phyloP scores from a whole-genome alignment of 208 protist genomes.

The Angomonas desouzai region DNA sequence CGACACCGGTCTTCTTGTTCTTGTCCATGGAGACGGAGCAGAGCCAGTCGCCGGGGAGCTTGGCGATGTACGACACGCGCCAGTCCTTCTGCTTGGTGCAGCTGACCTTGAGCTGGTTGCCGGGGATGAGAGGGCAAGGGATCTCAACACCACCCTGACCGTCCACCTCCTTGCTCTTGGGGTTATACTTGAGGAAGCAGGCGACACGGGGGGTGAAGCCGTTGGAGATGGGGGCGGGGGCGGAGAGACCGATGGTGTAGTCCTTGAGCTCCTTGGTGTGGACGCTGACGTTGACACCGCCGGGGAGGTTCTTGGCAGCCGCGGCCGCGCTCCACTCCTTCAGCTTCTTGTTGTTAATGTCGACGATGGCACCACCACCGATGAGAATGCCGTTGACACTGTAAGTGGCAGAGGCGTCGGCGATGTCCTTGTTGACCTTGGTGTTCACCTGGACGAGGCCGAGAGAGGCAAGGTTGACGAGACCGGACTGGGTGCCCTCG shows the following conservation, averaged over 20 bases:
- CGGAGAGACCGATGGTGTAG: constrained; percentile 10
- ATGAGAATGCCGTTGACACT: constrained; percentile 35
- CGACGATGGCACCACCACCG: constrained; percentile 22
- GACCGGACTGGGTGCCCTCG: constrained; percentile 43
- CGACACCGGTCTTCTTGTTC: constrained; percentile 53
- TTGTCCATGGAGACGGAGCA: constrained; percentile 57
- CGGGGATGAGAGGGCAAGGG: constrained; percentile 45
- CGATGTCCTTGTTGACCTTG: constrained; percentile 15
- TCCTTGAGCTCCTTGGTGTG: not conserved
- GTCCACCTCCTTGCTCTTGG: constrained; percentile 7
- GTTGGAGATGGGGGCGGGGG: not conserved
- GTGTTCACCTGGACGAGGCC: constrained; percentile 9
- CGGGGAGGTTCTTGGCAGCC: not conserved
- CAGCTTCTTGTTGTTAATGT: constrained; percentile 17
- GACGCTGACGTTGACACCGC: constrained; percentile 2
- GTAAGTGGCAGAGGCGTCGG: constrained; percentile 15
- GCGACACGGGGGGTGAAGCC: constrained; percentile 5
- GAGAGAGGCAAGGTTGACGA: constrained; percentile 22
- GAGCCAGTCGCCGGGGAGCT: constrained; percentile 65
- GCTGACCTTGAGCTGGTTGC: constrained; percentile 63
- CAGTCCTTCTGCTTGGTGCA: constrained; percentile 57
- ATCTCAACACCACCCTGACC: constrained; percentile 25
- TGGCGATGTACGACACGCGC: constrained; percentile 63
- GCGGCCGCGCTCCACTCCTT: constrained; percentile 30
- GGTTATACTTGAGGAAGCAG: constrained; percentile 7